These are phyloP conservation scores for Rhizopus stolonifer DNA, from an alignment of 371 early-diverging fungal species.

Conservation along the genomic window DNA sequence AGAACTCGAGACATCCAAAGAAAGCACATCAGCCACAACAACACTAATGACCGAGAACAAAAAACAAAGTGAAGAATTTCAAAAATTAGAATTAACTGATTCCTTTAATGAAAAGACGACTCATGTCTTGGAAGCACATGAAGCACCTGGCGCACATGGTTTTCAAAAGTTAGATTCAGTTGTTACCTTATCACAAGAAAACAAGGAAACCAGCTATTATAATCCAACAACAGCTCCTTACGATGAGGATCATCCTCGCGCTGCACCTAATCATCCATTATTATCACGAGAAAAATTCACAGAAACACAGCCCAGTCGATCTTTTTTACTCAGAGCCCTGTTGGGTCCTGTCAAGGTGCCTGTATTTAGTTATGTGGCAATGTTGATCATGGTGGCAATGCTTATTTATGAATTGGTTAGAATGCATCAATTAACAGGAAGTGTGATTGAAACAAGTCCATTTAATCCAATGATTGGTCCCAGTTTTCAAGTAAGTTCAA, in stretches of 20 bases:
- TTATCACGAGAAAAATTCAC: background rate
- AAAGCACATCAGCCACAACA: background rate
- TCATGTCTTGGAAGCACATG: conserved; percentile 1
- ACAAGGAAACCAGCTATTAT: conserved; percentile 10
- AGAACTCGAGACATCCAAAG: no score
- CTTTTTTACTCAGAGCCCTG: conserved; percentile 17
- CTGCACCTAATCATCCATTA: conserved; percentile 10
- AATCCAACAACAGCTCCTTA: conserved; percentile 6
- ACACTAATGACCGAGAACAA: background rate
- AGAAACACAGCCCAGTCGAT: conserved; percentile 6
- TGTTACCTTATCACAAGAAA: background rate
- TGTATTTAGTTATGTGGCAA: conserved; percentile 57
- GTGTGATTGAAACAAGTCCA: conserved; percentile 51
- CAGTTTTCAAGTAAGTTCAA: conserved; percentile 39
- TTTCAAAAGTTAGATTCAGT: conserved; percentile 13
- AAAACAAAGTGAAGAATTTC: no score
- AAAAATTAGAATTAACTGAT: no score
- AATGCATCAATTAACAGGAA: conserved; percentile 53
- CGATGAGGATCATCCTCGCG: conserved; percentile 7
- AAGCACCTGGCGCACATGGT: conserved; percentile 7
- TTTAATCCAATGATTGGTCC: conserved; percentile 70
- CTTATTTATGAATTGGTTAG: conserved; percentile 56
- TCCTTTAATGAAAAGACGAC: background rate
- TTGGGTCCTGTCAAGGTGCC: conserved; percentile 37
- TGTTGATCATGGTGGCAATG: conserved; percentile 53